A percentile compares a stretch with the other conserved stretches of the same genome.
These are phyloP conservation scores for Arachis monticola DNA, from an alignment of 331 rosid genomes.

Conservation along the genomic window DNA sequence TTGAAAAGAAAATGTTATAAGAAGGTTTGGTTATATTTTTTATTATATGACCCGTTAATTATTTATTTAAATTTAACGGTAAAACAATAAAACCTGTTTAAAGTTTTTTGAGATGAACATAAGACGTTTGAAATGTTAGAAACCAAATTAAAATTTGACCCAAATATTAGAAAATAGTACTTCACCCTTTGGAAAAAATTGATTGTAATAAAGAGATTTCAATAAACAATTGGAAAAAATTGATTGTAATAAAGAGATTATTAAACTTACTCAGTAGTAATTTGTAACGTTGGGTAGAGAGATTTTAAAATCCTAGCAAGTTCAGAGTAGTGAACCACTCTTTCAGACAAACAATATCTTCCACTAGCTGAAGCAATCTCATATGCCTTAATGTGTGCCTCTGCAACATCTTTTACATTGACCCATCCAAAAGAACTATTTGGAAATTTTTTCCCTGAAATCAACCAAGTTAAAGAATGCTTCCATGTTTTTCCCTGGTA, in stretches of 20 bases:
- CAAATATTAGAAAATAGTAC: too few relatives aligned
- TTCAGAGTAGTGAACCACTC: constrained; percentile 57
- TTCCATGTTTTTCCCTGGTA: neutral
- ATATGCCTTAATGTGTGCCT: constrained; percentile 72
- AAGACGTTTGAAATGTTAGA: too few relatives aligned
- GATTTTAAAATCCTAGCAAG: constrained; percentile 52
- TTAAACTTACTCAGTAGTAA: constrained; percentile 61
- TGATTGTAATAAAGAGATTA: neutral
- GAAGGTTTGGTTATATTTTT: too few relatives aligned
- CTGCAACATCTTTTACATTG: constrained; percentile 73
- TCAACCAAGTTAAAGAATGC: constrained; percentile 10
- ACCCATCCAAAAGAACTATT: constrained; percentile 65
- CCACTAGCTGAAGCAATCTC: constrained; percentile 78
- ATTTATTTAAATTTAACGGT: too few relatives aligned
- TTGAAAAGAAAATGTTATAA: too few relatives aligned
- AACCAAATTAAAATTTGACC: too few relatives aligned
- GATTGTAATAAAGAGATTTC: too few relatives aligned
- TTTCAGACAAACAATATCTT: constrained; percentile 66
- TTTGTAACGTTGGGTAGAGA: constrained; percentile 58
- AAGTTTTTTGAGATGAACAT: too few relatives aligned
- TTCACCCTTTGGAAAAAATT: too few relatives aligned
- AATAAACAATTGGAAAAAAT: too few relatives aligned
- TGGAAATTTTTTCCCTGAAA: constrained; percentile 64
- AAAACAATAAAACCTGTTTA: too few relatives aligned
- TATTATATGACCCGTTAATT: too few relatives aligned